Evolutionary conservation across 2,329 filamentous ascomycete genomes (phyloP).

Genomic region (Neofusicoccum umdonicola): DNA sequence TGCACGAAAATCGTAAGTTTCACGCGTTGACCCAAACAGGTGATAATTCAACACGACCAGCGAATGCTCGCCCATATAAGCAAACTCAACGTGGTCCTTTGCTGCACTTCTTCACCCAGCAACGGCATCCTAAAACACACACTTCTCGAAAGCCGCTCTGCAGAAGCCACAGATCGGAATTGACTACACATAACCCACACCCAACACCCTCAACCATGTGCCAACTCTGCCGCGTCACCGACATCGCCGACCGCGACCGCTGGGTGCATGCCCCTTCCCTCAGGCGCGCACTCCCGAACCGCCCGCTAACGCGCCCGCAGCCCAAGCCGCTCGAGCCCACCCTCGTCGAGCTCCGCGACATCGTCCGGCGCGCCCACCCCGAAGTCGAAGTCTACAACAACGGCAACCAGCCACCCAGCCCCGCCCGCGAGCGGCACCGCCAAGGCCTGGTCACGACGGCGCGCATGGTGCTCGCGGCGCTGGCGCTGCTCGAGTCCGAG

Average conservation of each 20-base stretch:
- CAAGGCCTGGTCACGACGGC: background rate
- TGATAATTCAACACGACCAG: too few relatives aligned
- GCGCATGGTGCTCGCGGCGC: background rate
- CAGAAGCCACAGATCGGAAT: too few relatives aligned
- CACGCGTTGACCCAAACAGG: too few relatives aligned
- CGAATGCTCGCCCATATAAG: too few relatives aligned
- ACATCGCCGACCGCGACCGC: constrained; percentile 9
- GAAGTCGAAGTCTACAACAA: background rate
- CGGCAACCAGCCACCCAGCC: background rate
- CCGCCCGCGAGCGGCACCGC: background rate
- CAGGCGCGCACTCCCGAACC: background rate
- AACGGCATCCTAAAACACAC: background rate
- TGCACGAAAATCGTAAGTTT: too few relatives aligned
- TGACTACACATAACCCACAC: too few relatives aligned
- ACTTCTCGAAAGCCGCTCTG: background rate
- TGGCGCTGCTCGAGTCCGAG: constrained; percentile 2
- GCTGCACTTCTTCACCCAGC: too few relatives aligned
- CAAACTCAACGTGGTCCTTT: too few relatives aligned
- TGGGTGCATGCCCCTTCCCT: constrained; percentile 4
- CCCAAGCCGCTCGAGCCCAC: constrained; percentile 11
- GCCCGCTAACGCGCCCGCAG: background rate
- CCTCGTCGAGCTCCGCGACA: background rate
- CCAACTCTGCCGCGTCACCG: constrained; percentile 8
- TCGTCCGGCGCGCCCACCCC: background rate
- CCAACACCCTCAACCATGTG: background rate